Percentiles rank a stretch among this genome's conserved stretches.
phyloP scores from a whole-genome alignment of 2,329 filamentous ascomycete genomes.

The Neonectria magnoliae region DNA sequence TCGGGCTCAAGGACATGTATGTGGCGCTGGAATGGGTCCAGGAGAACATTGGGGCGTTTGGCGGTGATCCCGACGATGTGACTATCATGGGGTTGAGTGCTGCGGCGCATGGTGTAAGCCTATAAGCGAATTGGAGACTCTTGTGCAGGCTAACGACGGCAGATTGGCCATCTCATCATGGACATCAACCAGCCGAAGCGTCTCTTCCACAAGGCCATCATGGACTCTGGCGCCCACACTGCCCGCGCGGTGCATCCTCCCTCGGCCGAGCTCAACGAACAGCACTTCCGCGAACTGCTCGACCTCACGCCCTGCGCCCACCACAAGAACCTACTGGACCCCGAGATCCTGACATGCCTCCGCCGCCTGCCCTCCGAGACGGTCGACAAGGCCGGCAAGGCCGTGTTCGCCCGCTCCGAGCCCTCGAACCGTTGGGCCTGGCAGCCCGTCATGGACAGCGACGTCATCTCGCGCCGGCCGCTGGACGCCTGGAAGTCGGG shows the following conservation, averaged over 20 bases:
- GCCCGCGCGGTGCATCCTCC: conserved; percentile 43
- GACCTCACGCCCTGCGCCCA: conserved; percentile 43
- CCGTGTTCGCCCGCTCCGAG: conserved; percentile 42
- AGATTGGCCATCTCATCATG: conserved; percentile 48
- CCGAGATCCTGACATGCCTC: conserved; percentile 41
- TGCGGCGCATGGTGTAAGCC: conserved; percentile 46
- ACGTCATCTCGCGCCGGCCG: conserved; percentile 44
- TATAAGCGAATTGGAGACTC: accelerated
- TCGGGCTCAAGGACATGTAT: conserved; percentile 62
- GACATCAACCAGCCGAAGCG: conserved; percentile 45
- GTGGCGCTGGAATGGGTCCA: conserved; percentile 60
- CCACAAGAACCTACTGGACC: conserved; percentile 38
- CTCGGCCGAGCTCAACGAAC: conserved; percentile 38
- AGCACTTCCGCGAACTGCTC: conserved; percentile 45
- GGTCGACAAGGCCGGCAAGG: conserved; percentile 41
- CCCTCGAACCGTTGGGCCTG: conserved; percentile 46
- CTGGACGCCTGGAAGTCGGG: conserved; percentile 47
- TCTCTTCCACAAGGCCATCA: conserved; percentile 47
- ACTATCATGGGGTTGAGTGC: conserved; percentile 58
- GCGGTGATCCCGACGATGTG: conserved; percentile 58
- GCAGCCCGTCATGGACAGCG: conserved; percentile 45
- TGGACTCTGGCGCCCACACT: conserved; percentile 46
- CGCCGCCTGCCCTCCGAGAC: conserved; percentile 38
- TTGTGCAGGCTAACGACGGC: background rate
- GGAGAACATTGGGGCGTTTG: conserved; percentile 61